These are phyloP conservation scores for Penicillium bovifimosum DNA, from an alignment of 495 filamentous ascomycete genomes.

Conservation along the genomic window DNA sequence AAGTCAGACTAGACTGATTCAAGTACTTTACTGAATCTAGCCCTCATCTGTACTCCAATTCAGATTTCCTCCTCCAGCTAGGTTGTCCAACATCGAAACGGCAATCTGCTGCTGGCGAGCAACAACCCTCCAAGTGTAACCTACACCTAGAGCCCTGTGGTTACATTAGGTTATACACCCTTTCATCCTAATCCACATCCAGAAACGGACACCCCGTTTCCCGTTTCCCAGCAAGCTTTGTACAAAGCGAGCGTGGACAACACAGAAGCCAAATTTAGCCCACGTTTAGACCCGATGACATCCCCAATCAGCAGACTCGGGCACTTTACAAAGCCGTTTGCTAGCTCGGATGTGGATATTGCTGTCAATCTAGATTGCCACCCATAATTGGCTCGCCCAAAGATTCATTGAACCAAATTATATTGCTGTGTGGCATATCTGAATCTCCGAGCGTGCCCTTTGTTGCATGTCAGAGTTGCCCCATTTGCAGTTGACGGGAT, in stretches of 20 bases:
- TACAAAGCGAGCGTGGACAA: constrained; percentile 3
- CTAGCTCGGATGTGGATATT: background rate
- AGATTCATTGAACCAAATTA: background rate
- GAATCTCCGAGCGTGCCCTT: constrained; percentile 1
- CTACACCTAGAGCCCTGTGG: constrained; percentile 1
- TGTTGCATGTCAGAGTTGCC: constrained; percentile 1
- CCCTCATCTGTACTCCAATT: background rate
- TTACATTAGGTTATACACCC: constrained; percentile 4
- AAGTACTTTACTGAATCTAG: background rate
- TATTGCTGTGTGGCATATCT: background rate
- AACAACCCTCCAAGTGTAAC: constrained; percentile 12
- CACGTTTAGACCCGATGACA: background rate
- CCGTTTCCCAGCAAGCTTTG: constrained; percentile 1
- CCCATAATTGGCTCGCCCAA: background rate
- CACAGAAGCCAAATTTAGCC: constrained; percentile 19
- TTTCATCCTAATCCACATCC: background rate
- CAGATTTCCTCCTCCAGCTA: background rate
- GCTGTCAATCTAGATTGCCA: background rate
- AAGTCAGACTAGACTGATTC: background rate
- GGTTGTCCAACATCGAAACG: background rate
- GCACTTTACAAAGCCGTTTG: background rate
- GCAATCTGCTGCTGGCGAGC: constrained; percentile 9
- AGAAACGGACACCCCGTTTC: background rate
- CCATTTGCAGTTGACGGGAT: background rate
- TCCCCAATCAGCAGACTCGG: background rate